A percentile compares a stretch with the other conserved stretches of the same genome.
These are phyloP conservation scores for Raffaelea deltoideospora DNA, from an alignment of 2,329 filamentous ascomycete species.

Conservation along the genomic window DNA sequence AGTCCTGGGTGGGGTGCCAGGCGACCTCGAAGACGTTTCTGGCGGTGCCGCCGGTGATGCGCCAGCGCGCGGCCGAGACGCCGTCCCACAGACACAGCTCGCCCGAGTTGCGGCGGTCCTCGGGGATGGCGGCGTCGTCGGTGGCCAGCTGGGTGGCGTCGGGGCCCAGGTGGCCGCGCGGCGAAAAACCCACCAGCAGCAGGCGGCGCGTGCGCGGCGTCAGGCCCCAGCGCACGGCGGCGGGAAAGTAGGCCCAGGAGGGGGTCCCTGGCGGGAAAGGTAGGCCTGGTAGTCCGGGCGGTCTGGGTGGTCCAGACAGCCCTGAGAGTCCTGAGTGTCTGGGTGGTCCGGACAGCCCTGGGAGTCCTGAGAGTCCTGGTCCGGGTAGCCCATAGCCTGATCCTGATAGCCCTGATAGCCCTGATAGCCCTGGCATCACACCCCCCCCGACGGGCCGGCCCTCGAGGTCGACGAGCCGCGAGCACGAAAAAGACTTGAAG, in stretches of 20 bases:
- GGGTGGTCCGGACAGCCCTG: no score
- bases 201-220: slow-evolving; percentile 29
- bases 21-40: slow-evolving; percentile 50
- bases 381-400: no score
- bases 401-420: no score
- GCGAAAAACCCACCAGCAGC: slow-evolving; percentile 47
- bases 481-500: slow-evolving; percentile 26
- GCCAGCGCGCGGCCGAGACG: slow-evolving; percentile 23
- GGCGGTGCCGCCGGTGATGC: slow-evolving; percentile 32
- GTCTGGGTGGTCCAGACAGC: no score
- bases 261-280: no score
- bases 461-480: slow-evolving; percentile 15
- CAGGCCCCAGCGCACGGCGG: slow-evolving; percentile 47
- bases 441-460: slow-evolving; percentile 15
- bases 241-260: slow-evolving; percentile 48
- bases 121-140: slow-evolving; percentile 44
- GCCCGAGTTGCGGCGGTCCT: slow-evolving; percentile 39
- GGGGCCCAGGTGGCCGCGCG: slow-evolving; percentile 28
- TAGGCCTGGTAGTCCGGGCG: no score
- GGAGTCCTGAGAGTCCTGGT: no score
- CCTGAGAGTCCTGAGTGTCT: no score
- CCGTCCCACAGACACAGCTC: slow-evolving; percentile 47
- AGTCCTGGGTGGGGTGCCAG: slow-evolving; percentile 41
- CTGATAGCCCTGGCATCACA: no score
- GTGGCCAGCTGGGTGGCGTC: no score